phyloP scores from a whole-genome alignment of 805 yeast species.

The Kodamaea nitidulidarum region DNA sequence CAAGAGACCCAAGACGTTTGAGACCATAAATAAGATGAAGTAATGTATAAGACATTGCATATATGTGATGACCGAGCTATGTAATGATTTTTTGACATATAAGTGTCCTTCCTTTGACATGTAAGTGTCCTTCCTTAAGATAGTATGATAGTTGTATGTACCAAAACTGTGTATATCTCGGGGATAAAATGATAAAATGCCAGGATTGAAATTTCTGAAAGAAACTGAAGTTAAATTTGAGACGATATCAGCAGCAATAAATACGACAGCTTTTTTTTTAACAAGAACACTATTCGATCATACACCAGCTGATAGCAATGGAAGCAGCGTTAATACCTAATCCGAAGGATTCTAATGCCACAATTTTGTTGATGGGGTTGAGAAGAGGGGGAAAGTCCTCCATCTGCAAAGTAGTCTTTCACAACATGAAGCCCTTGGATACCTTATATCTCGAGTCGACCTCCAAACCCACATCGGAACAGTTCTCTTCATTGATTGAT shows the following conservation, averaged over 20 bases:
- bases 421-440: slow-evolving; percentile 93
- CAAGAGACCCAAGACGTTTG: slow-evolving; percentile 95
- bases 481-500: slow-evolving; percentile 78
- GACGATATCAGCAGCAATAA: not conserved
- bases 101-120: too few species aligned
- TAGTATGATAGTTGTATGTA: too few species aligned
- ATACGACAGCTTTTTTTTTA: too few species aligned
- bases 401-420: slow-evolving; percentile 92
- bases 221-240: not conserved
- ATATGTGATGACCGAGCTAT: too few species aligned
- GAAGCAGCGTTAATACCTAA: slow-evolving; percentile 21
- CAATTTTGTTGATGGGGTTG: slow-evolving; percentile 82
- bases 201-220: not conserved
- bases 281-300: too few species aligned
- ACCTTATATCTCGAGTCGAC: slow-evolving; percentile 89
- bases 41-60: not conserved
- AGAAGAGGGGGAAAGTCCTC: slow-evolving; percentile 92
- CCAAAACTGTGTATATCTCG: not conserved
- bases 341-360: slow-evolving; percentile 62
- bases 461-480: slow-evolving; percentile 81
- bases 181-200: too few species aligned
- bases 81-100: not conserved
- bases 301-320: slow-evolving; percentile 9
- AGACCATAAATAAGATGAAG: slow-evolving; percentile 52
- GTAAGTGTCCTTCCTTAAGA: too few species aligned